A percentile compares a stretch with the other conserved stretches of the same genome.
These are phyloP conservation scores for Claviceps pusilla DNA, from an alignment of 2,329 filamentous ascomycete species.

Conservation along the genomic window DNA sequence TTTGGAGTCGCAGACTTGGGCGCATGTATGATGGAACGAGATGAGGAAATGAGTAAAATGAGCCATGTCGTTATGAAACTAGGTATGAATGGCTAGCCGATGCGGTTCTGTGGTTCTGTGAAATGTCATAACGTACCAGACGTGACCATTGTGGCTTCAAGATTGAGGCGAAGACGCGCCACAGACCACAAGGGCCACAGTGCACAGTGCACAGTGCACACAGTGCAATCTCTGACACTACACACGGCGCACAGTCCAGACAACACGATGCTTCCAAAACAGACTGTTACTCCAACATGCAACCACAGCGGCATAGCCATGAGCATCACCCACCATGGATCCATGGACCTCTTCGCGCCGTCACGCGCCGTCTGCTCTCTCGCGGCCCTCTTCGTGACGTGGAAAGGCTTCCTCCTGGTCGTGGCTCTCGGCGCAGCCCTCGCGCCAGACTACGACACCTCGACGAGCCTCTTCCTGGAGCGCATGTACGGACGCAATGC, in stretches of 20 bases:
- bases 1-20: no score
- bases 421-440: constrained; percentile 38
- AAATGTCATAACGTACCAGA: no score
- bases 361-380: constrained; percentile 7
- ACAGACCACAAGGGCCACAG: no score
- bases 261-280: background rate
- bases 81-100: no score
- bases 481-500: constrained; percentile 18
- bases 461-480: constrained; percentile 36
- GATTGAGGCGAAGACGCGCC: no score
- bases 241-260: background rate
- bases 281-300: no score
- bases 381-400: constrained; percentile 35
- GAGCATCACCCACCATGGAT: background rate
- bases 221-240: background rate
- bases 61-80: no score
- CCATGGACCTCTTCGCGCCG: constrained; percentile 1
- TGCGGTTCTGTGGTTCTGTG: no score
- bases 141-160: no score
- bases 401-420: constrained; percentile 53
- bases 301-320: background rate
- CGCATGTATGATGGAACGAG: no score
- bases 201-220: no score
- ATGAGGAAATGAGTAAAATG: no score
- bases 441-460: constrained; percentile 65